Evolutionary conservation across 306 rosid species (phyloP).

Genomic region (Oxytropis ochrocephala): DNA sequence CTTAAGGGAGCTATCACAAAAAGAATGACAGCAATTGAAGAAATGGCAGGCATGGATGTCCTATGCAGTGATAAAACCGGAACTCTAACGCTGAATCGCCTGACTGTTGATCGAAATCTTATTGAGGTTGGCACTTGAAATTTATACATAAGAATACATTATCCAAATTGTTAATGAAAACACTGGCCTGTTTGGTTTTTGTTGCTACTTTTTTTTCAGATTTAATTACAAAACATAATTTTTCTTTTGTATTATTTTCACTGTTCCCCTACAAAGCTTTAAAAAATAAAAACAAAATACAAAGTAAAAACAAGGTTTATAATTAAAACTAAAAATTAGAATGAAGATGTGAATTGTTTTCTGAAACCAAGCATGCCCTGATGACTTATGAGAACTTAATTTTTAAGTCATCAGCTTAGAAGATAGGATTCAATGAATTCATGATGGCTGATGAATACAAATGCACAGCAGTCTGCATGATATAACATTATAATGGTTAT

Average conservation of each 20-base stretch:
- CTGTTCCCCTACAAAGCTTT: not conserved
- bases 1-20: slow-evolving; percentile 80
- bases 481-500: not conserved
- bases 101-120: slow-evolving; percentile 66
- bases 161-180: not conserved
- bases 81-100: slow-evolving; percentile 82
- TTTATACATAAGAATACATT: not conserved
- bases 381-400: not conserved
- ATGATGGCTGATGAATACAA: not conserved
- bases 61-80: slow-evolving; percentile 93
- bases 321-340: not conserved
- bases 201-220: not conserved
- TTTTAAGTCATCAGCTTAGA: not conserved
- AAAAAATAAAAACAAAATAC: not conserved
- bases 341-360: not conserved
- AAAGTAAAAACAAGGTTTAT: not conserved
- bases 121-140: slow-evolving; percentile 58
- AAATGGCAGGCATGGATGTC: slow-evolving; percentile 96
- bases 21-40: slow-evolving; percentile 95
- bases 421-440: not conserved
- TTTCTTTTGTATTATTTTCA: not conserved
- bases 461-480: not conserved
- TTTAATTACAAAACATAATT: not conserved
- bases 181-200: not conserved
- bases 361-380: not conserved